Conservation (phyloP, 139 green algal species). For the Chlamydomonas incerta region DNA sequence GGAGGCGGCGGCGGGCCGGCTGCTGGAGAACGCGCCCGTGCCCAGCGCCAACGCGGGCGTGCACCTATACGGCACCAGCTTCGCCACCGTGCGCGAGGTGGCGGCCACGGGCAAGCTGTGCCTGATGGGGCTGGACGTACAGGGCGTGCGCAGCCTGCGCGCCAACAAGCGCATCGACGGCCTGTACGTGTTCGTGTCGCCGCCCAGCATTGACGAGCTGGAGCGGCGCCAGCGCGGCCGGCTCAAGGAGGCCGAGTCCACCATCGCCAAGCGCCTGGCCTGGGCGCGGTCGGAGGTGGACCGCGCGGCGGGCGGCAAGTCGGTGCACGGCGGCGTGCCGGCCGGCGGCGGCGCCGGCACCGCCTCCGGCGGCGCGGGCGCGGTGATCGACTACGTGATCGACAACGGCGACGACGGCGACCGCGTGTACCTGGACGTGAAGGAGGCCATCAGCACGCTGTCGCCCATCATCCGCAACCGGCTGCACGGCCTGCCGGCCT, state of each 20-base stretch:
- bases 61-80: constrained; percentile 67
- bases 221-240: constrained; percentile 60
- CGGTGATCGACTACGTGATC: constrained; percentile 26
- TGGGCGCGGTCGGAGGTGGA: constrained; percentile 59
- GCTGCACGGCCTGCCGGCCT: constrained; percentile 75
- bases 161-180: constrained; percentile 75
- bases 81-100: constrained; percentile 72
- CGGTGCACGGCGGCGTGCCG: no score
- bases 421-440: constrained; percentile 54
- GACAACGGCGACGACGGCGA: constrained; percentile 31
- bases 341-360: no score
- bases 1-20: constrained; percentile 24
- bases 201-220: constrained; percentile 68
- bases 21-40: constrained; percentile 57
- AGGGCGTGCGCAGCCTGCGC: constrained; percentile 61
- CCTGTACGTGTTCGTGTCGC: constrained; percentile 72
- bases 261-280: constrained; percentile 63
- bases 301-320: neutral
- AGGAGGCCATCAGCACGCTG: constrained; percentile 76
- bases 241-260: constrained; percentile 66
- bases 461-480: constrained; percentile 82
- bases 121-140: constrained; percentile 74
- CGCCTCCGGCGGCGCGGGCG: no score
- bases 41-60: constrained; percentile 9
- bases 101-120: constrained; percentile 79